Conservation (phyloP, 2,329 filamentous ascomycete species). For the Neonectria magnoliae region DNA sequence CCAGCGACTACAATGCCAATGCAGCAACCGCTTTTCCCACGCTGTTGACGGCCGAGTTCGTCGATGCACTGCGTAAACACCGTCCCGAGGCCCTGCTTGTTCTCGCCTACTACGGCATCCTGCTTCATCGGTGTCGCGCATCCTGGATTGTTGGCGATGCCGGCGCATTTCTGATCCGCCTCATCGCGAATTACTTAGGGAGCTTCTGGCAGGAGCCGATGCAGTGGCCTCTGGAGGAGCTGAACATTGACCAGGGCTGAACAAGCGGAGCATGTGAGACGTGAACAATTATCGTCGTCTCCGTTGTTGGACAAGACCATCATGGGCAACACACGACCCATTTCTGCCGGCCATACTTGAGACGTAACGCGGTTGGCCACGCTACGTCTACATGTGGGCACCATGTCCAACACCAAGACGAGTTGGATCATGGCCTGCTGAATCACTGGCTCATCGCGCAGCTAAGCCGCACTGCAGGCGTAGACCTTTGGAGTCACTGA, state of each 20-base stretch:
- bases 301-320: neutral
- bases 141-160: constrained; percentile 53
- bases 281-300: neutral
- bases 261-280: neutral
- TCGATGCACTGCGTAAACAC: constrained; percentile 47
- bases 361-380: neutral
- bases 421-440: neutral
- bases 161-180: constrained; percentile 45
- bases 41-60: constrained; percentile 45
- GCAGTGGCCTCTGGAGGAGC: constrained; percentile 40
- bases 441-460: neutral
- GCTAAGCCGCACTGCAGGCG: neutral
- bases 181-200: constrained; percentile 46
- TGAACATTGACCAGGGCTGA: neutral
- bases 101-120: constrained; percentile 59
- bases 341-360: neutral
- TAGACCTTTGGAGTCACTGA: neutral
- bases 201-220: constrained; percentile 46
- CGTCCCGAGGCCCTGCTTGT: constrained; percentile 56
- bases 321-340: neutral
- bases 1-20: constrained; percentile 35
- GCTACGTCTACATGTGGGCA: neutral
- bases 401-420: neutral
- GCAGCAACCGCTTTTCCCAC: constrained; percentile 47
- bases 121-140: constrained; percentile 54